These are phyloP conservation scores for Phytophthora citrophthora DNA, from an alignment of 352 stramenopile genomes.

Conservation along the genomic window DNA sequence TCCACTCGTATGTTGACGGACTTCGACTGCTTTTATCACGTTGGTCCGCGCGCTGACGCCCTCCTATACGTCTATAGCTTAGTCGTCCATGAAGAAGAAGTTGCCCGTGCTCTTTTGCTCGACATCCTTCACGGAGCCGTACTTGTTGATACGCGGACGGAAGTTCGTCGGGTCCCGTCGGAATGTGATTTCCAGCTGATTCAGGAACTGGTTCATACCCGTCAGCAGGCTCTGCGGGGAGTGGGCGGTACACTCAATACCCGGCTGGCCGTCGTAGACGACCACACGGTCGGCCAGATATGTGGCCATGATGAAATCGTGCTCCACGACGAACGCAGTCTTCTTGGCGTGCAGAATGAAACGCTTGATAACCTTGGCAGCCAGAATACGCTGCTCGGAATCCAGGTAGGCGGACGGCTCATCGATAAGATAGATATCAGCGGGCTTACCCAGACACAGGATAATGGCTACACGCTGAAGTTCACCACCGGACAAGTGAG, in stretches of 20 bases:
- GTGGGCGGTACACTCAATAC: conserved; percentile 97
- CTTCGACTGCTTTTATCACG: conserved; percentile 4
- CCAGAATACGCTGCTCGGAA: conserved; percentile 99
- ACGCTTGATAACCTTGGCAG: conserved; percentile 99
- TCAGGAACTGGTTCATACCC: conserved; percentile 99
- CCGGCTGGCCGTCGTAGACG: conserved; percentile 95
- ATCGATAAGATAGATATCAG: conserved; percentile 99
- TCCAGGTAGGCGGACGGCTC: conserved; percentile 99
- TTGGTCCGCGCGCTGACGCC: conserved; percentile 20
- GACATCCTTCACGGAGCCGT: conserved; percentile 96
- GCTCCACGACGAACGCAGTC: conserved; percentile 99
- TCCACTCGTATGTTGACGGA: conserved; percentile 6
- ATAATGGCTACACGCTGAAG: conserved; percentile 99
- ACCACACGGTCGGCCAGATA: conserved; percentile 98
- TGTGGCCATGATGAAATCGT: conserved; percentile 99
- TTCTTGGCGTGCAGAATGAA: conserved; percentile 99
- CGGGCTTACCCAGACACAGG: conserved; percentile 97
- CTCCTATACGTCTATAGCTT: conserved; percentile 44
- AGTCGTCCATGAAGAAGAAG: conserved; percentile 99
- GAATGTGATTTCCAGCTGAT: conserved; percentile 99
- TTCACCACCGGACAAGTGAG: conserved; percentile 98
- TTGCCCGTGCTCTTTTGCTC: conserved; percentile 98
- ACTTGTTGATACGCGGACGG: conserved; percentile 97
- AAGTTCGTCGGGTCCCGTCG: conserved; percentile 99
- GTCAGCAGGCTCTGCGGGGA: conserved; percentile 94